A percentile compares a stretch with the other conserved stretches of the same genome.
phyloP scores from a whole-genome alignment of 2,329 filamentous ascomycete genomes.

The Epichloe uncinata region DNA sequence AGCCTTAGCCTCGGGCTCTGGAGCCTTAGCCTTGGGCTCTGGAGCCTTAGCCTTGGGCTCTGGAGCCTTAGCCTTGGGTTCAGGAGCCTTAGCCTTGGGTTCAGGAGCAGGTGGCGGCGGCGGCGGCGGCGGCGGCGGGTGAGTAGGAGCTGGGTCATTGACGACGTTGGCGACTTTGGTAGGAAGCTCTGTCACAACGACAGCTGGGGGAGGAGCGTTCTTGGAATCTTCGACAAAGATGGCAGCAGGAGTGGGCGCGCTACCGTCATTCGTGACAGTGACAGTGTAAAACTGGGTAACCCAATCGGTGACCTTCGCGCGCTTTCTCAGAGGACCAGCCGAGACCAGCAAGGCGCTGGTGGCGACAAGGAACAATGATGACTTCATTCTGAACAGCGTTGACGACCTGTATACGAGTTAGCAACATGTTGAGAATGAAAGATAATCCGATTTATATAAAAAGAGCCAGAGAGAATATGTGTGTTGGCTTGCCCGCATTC shows the following conservation, averaged over 20 bases:
- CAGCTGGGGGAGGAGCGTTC: neutral
- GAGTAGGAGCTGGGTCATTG: neutral
- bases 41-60: too few relatives aligned
- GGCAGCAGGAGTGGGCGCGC: neutral
- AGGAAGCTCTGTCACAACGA: neutral
- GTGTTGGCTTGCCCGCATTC: neutral
- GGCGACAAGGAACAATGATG: constrained; percentile 30
- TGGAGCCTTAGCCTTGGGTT: too few relatives aligned
- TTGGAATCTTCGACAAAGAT: constrained; percentile 5
- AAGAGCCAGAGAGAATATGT: neutral
- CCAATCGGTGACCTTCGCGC: constrained; percentile 25
- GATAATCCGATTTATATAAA: neutral
- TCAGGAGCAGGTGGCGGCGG: constrained; percentile 6
- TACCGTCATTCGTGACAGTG: constrained; percentile 25
- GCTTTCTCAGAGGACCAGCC: constrained; percentile 30
- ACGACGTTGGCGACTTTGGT: neutral
- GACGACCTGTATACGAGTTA: neutral
- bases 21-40: too few relatives aligned
- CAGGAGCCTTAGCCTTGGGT: neutral
- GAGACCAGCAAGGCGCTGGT: constrained; percentile 32
- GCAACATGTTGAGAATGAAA: neutral
- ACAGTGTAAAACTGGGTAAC: constrained; percentile 30
- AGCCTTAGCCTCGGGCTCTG: too few relatives aligned
- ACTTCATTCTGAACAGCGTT: constrained; percentile 28
- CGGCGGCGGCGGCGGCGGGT: neutral